A percentile compares a stretch with the other conserved stretches of the same genome.
Evolutionary conservation across 2,329 filamentous ascomycete species (phyloP).

Genomic region (Epichloe gansuensis): DNA sequence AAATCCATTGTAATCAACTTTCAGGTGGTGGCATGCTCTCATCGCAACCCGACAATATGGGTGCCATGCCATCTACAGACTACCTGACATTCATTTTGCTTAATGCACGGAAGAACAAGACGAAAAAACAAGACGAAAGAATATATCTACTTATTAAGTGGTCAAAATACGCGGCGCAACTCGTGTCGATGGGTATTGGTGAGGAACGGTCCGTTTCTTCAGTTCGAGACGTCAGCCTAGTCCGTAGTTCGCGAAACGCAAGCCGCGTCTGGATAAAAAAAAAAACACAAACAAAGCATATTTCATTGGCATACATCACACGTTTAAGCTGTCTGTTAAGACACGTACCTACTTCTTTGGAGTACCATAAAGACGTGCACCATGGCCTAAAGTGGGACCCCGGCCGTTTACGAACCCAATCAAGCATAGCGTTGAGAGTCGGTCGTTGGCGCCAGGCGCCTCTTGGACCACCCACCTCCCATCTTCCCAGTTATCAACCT

Average conservation of each 20-base stretch:
- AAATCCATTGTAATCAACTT: too few relatives aligned
- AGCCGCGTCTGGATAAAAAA: background rate
- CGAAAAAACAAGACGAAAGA: too few relatives aligned
- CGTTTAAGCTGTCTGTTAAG: background rate
- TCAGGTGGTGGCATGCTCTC: too few relatives aligned
- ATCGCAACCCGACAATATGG: too few relatives aligned
- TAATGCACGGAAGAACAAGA: too few relatives aligned
- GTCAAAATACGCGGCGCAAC: too few relatives aligned
- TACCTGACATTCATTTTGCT: too few relatives aligned
- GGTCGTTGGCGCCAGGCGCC: slow-evolving; percentile 1
- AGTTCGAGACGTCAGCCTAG: too few relatives aligned
- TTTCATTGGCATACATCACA: background rate
- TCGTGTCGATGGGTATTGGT: too few relatives aligned
- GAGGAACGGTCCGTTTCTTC: too few relatives aligned
- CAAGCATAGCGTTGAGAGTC: slow-evolving; percentile 5
- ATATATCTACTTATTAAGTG: too few relatives aligned
- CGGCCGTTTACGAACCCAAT: slow-evolving; percentile 8
- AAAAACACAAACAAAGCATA: background rate
- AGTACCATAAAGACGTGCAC: background rate
- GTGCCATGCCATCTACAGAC: too few relatives aligned
- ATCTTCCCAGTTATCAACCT: slow-evolving; percentile 2
- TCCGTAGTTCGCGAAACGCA: background rate
- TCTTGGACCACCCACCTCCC: slow-evolving; percentile 4
- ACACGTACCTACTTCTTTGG: background rate
- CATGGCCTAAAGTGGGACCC: slow-evolving; percentile 5